Conservation (phyloP, 2,329 filamentous ascomycete genomes). For the Lachnellula suecica region DNA sequence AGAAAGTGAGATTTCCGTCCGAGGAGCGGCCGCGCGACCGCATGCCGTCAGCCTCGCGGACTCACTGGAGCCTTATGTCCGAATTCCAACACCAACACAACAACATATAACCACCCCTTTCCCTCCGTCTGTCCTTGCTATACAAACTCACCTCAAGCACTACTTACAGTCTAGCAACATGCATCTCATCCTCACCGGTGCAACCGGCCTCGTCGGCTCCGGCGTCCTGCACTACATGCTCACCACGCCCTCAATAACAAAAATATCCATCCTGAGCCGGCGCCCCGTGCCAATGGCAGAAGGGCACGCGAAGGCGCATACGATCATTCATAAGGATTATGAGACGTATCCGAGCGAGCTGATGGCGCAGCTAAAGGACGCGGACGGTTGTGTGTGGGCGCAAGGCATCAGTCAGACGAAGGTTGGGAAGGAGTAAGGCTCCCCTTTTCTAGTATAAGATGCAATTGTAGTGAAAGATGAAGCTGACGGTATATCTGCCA, state of each 20-base stretch:
- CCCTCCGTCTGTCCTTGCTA: neutral
- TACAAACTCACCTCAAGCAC: neutral
- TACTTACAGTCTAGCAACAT: slow-evolving; percentile 42
- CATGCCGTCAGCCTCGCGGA: no score
- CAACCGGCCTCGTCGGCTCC: slow-evolving; percentile 65
- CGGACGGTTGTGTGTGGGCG: slow-evolving; percentile 72
- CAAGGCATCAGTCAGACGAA: slow-evolving; percentile 62
- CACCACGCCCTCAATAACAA: slow-evolving; percentile 49
- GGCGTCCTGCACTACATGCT: slow-evolving; percentile 62
- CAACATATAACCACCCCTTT: neutral
- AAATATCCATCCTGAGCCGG: slow-evolving; percentile 67
- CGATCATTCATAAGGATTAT: slow-evolving; percentile 71
- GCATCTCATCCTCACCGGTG: slow-evolving; percentile 68
- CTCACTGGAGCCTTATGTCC: no score
- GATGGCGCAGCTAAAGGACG: slow-evolving; percentile 60
- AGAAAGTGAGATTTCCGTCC: no score
- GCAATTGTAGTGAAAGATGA: no score
- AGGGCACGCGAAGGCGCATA: slow-evolving; percentile 57
- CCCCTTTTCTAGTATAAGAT: neutral
- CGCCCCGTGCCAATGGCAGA: slow-evolving; percentile 64
- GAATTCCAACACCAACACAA: no score
- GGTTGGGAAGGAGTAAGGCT: slow-evolving; percentile 56
- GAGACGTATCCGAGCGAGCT: slow-evolving; percentile 55
- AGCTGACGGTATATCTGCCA: no score
- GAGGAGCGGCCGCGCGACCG: no score